These are phyloP conservation scores for Amaranthus palmeri DNA, from an alignment of 148 eudicot genomes.

Conservation along the genomic window DNA sequence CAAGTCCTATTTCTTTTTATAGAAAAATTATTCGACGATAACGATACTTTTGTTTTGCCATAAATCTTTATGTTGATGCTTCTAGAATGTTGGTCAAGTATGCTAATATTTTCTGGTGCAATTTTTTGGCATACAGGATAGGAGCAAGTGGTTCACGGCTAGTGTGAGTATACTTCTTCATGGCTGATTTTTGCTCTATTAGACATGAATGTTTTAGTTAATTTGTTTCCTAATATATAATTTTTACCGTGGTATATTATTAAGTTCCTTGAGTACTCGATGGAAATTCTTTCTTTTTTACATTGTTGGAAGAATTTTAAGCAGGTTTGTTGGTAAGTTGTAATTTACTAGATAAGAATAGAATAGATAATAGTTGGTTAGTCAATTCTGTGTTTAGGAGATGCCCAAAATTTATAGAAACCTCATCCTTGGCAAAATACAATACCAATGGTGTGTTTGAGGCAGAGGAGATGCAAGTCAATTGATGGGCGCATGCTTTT, in stretches of 20 bases:
- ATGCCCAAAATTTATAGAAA: no score
- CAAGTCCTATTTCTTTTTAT: not conserved
- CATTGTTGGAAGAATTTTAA: not conserved
- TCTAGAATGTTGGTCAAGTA: not conserved
- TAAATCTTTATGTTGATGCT: not conserved
- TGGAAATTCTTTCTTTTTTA: not conserved
- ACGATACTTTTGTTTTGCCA: not conserved
- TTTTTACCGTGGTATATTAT: not conserved
- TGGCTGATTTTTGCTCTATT: not conserved
- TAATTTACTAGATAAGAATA: not conserved
- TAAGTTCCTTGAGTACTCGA: not conserved
- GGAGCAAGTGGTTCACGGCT: slow-evolving; percentile 41
- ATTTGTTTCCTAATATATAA: not conserved
- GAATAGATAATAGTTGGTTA: no score
- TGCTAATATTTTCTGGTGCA: slow-evolving; percentile 4
- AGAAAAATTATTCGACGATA: not conserved
- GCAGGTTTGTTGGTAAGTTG: not conserved
- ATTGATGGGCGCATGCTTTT: no score
- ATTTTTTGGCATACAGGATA: slow-evolving; percentile 36
- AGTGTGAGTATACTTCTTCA: slow-evolving; percentile 39
- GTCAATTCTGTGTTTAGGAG: no score
- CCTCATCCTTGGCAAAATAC: no score
- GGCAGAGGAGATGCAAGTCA: no score
- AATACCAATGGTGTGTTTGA: no score
- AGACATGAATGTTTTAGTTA: no score